phyloP scores from a whole-genome alignment of 1,284 basidiomycete species.

The Anthracocystis panici-leucophaei region DNA sequence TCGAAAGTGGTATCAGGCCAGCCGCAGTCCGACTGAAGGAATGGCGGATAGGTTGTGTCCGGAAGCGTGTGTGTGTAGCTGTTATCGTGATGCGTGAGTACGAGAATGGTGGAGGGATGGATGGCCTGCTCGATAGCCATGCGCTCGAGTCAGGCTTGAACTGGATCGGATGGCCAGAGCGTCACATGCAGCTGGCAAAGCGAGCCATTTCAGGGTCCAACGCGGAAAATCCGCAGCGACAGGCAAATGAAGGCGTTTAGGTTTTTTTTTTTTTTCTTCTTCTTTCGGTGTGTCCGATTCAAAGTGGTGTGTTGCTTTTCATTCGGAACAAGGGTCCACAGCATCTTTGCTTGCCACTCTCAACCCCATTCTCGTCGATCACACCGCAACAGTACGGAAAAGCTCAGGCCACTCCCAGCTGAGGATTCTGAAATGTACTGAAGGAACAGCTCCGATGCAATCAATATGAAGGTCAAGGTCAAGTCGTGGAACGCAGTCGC shows the following conservation, averaged over 20 bases:
- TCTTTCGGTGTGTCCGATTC: too few species aligned
- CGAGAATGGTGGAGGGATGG: neutral
- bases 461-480: conserved; percentile 67
- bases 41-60: neutral
- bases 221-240: neutral
- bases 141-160: neutral
- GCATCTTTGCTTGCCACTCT: neutral
- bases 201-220: conserved; percentile 35
- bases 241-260: too few species aligned
- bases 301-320: too few species aligned
- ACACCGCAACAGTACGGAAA: neutral
- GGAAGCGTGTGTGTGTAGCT: neutral
- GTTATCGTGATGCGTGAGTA: too few species aligned
- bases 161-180: conserved; percentile 23
- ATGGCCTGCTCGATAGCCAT: neutral
- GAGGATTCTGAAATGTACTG: neutral
- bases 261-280: too few species aligned
- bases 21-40: neutral
- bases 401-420: neutral
- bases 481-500: conserved; percentile 65
- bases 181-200: conserved; percentile 7
- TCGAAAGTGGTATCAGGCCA: neutral
- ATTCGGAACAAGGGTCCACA: neutral
- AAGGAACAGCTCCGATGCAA: conserved; percentile 11
- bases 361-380: neutral